Conservation (phyloP, 2,329 filamentous ascomycete genomes). For the Cytospora paraplurivora region DNA sequence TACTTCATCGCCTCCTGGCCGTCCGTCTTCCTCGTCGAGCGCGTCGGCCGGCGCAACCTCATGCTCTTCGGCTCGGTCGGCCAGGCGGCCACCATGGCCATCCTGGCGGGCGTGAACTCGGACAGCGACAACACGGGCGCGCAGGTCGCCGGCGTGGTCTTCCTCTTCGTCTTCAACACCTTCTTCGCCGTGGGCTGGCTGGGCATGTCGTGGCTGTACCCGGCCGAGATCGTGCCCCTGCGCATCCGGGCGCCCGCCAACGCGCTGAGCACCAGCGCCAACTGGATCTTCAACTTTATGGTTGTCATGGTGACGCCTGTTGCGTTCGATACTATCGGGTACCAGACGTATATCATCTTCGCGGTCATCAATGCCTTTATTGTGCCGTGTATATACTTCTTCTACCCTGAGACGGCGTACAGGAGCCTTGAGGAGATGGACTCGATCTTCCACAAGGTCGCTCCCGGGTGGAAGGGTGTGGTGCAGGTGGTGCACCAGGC, state of each 20-base stretch:
- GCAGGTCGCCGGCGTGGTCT: slow-evolving; percentile 40
- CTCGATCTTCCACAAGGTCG: slow-evolving; percentile 60
- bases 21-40: slow-evolving; percentile 63
- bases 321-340: slow-evolving; percentile 57
- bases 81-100: slow-evolving; percentile 67
- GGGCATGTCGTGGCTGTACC: slow-evolving; percentile 60
- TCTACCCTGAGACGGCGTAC: slow-evolving; percentile 67
- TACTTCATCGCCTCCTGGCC: slow-evolving; percentile 62
- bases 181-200: slow-evolving; percentile 57
- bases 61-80: slow-evolving; percentile 71
- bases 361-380: slow-evolving; percentile 65
- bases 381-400: slow-evolving; percentile 60
- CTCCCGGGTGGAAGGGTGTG: slow-evolving; percentile 43
- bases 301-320: slow-evolving; percentile 66
- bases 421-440: slow-evolving; percentile 69
- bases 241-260: slow-evolving; percentile 58
- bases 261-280: slow-evolving; percentile 55
- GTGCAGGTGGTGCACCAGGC: slow-evolving; percentile 47
- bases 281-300: slow-evolving; percentile 66
- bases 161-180: slow-evolving; percentile 55
- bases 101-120: slow-evolving; percentile 52
- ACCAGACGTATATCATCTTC: slow-evolving; percentile 67
- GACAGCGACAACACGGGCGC: slow-evolving; percentile 31
- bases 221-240: slow-evolving; percentile 58
- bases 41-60: slow-evolving; percentile 67